Evolutionary conservation across 2,329 filamentous ascomycete genomes (phyloP), one percentile per base, ranked within the genome.

Genomic region (Camptophora hylomeconis): DNA sequence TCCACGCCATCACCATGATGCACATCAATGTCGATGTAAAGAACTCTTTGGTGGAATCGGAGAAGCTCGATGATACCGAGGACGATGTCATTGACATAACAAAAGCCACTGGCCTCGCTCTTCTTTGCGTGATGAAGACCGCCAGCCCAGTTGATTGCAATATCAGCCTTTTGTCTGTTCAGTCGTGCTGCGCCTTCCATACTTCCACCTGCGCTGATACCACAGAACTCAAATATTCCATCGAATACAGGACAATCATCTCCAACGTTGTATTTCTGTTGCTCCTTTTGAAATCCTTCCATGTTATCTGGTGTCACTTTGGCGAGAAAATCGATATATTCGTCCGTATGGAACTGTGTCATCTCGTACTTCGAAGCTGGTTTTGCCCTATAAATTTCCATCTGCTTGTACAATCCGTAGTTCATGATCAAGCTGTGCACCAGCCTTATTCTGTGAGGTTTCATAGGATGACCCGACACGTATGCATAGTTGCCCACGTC

Each of bases 401-500:
- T 74, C 50, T 77, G 75, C 51, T 75, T 75, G 55, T 79, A 78
- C n/a, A 78, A 57, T 28, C 70, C 70, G 49, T 78, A 78, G 51
- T 78, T 78, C 73, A 79, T 78, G 39, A 78, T 73, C 48, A 79
- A 53, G 39, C 62, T 67, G 47, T 69, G 65, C 25, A 65, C 72
- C 66, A 80, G 74, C 42, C 75, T 64, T 56, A 80, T 78, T 39
- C 74, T 61, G 48, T 72, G 69, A 20, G 71, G 70, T 53, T 75
- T 75, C 72, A 76, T 76, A 18, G 72, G 70, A 55, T 72, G 71
- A n/a, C 68, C 69, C 8, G 70, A 66, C 33, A 92, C 83, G 51
- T 95, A 95, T 52, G 87, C 86, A 63, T 94, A 95, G 57, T 95
- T 95, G 41, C 87, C 87, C 51, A 95, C 89, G 59, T 95, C 87